Evolutionary conservation across 2,329 filamentous ascomycete genomes (phyloP).

Genomic region (Pseudogymnoascus sp.): DNA sequence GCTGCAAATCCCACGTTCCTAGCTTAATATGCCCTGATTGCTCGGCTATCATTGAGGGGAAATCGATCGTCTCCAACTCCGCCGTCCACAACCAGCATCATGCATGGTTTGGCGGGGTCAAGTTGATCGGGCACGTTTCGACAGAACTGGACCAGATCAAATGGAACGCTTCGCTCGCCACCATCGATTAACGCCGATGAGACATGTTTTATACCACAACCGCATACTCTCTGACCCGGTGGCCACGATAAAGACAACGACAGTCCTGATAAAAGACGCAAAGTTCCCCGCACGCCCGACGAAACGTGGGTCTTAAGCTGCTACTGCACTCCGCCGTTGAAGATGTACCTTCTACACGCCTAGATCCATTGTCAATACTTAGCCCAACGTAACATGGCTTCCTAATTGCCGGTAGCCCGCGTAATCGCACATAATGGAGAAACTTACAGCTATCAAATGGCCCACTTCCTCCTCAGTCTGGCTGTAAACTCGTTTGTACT

Average conservation of each 20-base stretch:
- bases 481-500: constrained; percentile 80
- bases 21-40: not conserved
- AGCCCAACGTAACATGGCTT: not conserved
- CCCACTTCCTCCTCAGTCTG: constrained; percentile 71
- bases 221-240: not conserved
- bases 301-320: not conserved
- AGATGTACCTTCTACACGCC: constrained; percentile 4
- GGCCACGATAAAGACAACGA: not conserved
- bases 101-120: constrained; percentile 7
- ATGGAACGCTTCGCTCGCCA: not conserved
- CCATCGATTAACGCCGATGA: constrained; percentile 4
- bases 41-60: constrained; percentile 6
- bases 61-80: not conserved
- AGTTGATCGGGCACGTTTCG: constrained; percentile 4
- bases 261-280: not conserved
- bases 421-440: constrained; percentile 5
- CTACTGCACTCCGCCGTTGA: not conserved
- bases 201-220: not conserved
- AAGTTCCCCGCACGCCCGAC: not conserved
- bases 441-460: constrained; percentile 52
- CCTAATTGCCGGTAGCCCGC: not conserved
- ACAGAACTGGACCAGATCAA: constrained; percentile 5
- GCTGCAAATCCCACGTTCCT: constrained; percentile 3
- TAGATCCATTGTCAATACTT: constrained; percentile 1
- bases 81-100: not conserved